Percentiles rank a stretch among this genome's conserved stretches.
Evolutionary conservation across 805 yeast genomes (phyloP).

Genomic region (Yamadazyma laniorum): DNA sequence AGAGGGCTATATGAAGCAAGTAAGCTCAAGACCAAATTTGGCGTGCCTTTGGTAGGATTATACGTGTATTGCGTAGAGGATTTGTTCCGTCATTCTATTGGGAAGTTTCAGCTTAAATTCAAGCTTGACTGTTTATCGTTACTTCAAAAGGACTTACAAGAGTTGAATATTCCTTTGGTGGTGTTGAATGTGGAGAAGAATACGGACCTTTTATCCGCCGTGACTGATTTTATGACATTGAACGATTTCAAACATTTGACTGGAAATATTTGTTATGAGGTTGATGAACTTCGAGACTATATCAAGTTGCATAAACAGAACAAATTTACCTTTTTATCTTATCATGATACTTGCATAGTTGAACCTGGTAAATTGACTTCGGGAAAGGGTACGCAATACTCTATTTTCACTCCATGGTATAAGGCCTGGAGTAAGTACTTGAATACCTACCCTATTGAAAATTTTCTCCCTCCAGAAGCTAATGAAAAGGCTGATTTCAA

Average conservation of each 20-base stretch:
- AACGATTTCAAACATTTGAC: constrained; percentile 26
- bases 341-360: constrained; percentile 43
- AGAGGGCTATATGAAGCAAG: constrained; percentile 37
- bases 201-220: constrained; percentile 24
- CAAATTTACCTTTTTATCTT: constrained; percentile 13
- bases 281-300: constrained; percentile 41
- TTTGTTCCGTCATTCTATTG: constrained; percentile 41
- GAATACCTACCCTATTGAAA: constrained; percentile 13
- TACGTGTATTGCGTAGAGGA: constrained; percentile 42
- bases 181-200: constrained; percentile 35
- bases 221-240: constrained; percentile 22
- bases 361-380: constrained; percentile 37
- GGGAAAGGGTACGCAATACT: constrained; percentile 36
- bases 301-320: constrained; percentile 17
- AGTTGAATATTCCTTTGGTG: constrained; percentile 39
- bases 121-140: constrained; percentile 30
- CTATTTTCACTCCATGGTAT: constrained; percentile 47
- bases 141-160: constrained; percentile 27
- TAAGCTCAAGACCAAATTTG: constrained; percentile 23
- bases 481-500: not conserved
- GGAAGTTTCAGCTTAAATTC: constrained; percentile 43
- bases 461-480: constrained; percentile 5
- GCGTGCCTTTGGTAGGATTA: constrained; percentile 37
- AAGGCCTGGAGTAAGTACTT: constrained; percentile 35
- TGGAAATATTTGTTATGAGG: constrained; percentile 44